phyloP scores from a whole-genome alignment of 176 grass and related monocot species.

The Paspalum notatum region DNA sequence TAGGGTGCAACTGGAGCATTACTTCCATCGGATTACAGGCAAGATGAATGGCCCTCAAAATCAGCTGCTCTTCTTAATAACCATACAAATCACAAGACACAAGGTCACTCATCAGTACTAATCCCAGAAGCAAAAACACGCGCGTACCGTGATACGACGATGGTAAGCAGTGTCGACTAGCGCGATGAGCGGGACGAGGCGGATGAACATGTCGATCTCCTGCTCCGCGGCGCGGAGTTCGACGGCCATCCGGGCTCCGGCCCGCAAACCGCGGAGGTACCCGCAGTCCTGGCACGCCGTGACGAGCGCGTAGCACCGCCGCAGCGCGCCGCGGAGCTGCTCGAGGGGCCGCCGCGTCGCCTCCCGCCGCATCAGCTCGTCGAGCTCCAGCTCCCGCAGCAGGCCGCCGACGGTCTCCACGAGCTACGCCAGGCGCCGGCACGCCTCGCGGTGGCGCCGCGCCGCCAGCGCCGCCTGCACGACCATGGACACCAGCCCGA shows the following conservation, averaged over 20 bases:
- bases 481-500: slow-evolving; percentile 61
- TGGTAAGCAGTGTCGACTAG: slow-evolving; percentile 48
- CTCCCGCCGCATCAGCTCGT: slow-evolving; percentile 48
- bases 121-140: not conserved
- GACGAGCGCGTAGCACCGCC: slow-evolving; percentile 49
- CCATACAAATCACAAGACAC: not conserved
- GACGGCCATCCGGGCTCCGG: slow-evolving; percentile 40
- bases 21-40: not conserved
- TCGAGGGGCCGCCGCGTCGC: slow-evolving; percentile 51
- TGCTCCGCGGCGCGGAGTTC: slow-evolving; percentile 48
- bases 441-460: slow-evolving; percentile 56
- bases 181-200: slow-evolving; percentile 57
- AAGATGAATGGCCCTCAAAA: not conserved
- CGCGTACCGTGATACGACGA: not conserved
- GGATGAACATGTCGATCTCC: slow-evolving; percentile 62
- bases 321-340: slow-evolving; percentile 42
- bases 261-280: slow-evolving; percentile 48
- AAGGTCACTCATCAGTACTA: not conserved
- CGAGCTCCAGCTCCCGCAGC: slow-evolving; percentile 48
- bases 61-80: not conserved
- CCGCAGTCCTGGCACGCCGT: slow-evolving; percentile 53
- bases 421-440: slow-evolving; percentile 45
- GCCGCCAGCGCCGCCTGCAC: slow-evolving; percentile 53
- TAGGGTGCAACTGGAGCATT: not conserved
- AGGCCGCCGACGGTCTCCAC: slow-evolving; percentile 51